Percentiles rank a stretch among this genome's conserved stretches.
phyloP scores from a whole-genome alignment of 1,284 basidiomycete species.

The Puccinia triticina region DNA sequence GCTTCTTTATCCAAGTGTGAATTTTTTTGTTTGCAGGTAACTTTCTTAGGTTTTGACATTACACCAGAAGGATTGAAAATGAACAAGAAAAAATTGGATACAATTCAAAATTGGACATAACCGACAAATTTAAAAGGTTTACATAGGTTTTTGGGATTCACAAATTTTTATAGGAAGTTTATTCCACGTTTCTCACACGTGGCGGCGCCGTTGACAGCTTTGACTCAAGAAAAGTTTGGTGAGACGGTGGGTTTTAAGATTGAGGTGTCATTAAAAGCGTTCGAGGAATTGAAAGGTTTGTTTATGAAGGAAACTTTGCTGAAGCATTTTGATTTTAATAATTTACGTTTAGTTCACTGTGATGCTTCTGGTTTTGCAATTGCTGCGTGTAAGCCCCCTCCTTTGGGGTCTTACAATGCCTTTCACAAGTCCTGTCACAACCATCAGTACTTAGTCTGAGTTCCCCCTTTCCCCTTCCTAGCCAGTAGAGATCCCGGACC shows the following conservation, averaged over 20 bases:
- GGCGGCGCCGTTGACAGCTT: not conserved
- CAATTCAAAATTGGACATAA: too few species aligned
- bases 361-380: constrained; percentile 52
- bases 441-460: too few species aligned
- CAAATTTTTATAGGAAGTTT: constrained; percentile 31
- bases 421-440: too few species aligned
- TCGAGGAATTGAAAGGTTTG: not conserved
- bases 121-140: too few species aligned
- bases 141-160: too few species aligned
- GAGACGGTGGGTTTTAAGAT: too few species aligned
- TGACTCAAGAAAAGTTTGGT: too few species aligned
- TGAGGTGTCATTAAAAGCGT: not conserved
- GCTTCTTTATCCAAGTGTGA: constrained; percentile 15
- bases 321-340: constrained; percentile 33
- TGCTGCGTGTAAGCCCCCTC: too few species aligned
- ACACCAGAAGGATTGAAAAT: not conserved
- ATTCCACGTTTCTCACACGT: not conserved
- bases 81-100: too few species aligned
- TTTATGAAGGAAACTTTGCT: constrained; percentile 1
- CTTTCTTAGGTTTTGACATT: constrained; percentile 20
- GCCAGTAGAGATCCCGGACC: too few species aligned
- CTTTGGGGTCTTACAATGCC: too few species aligned
- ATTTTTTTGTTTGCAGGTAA: constrained; percentile 1
- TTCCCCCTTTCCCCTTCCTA: too few species aligned
- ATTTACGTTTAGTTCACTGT: constrained; percentile 55